phyloP scores from a whole-genome alignment of 2,329 filamentous ascomycete species.

The Cercospora zeae-maydis region DNA sequence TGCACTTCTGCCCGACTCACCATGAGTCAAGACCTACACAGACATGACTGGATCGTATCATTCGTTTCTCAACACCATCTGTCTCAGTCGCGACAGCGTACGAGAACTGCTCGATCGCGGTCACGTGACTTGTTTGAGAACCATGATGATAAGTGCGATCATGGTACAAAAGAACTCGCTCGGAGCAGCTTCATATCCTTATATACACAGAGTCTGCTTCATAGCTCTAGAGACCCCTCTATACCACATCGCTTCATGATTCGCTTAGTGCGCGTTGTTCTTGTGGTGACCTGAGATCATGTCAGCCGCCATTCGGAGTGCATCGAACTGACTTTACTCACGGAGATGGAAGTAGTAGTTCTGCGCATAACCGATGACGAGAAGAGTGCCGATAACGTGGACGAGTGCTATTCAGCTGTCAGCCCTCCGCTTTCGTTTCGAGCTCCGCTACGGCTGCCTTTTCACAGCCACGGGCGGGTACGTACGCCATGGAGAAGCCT shows the following conservation, averaged over 20 bases:
- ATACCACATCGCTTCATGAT: neutral
- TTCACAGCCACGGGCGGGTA: constrained; percentile 27
- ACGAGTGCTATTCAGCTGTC: constrained; percentile 65
- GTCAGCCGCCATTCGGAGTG: neutral
- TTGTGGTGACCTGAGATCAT: constrained; percentile 87
- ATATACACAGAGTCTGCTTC: constrained; percentile 23
- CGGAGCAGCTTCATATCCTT: constrained; percentile 19
- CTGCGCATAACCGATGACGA: constrained; percentile 86
- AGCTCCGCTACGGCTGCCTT: neutral
- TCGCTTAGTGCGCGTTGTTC: constrained; percentile 91
- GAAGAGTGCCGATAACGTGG: constrained; percentile 74
- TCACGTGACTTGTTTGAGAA: neutral
- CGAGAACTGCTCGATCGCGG: neutral
- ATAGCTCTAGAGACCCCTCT: constrained; percentile 12
- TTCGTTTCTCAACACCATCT: neutral
- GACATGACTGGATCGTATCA: neutral
- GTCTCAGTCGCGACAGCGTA: neutral
- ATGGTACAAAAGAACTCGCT: constrained; percentile 8
- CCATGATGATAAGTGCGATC: neutral
- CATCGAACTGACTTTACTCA: constrained; percentile 53
- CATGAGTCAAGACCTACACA: neutral
- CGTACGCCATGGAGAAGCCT: constrained; percentile 83
- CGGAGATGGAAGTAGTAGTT: constrained; percentile 99
- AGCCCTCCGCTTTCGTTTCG: constrained; percentile 3
- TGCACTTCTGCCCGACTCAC: neutral